Evolutionary conservation across 2,329 filamentous ascomycete species (phyloP), one percentile per base, ranked within the genome.

Genomic region (Arthrobotrys megalospora): DNA sequence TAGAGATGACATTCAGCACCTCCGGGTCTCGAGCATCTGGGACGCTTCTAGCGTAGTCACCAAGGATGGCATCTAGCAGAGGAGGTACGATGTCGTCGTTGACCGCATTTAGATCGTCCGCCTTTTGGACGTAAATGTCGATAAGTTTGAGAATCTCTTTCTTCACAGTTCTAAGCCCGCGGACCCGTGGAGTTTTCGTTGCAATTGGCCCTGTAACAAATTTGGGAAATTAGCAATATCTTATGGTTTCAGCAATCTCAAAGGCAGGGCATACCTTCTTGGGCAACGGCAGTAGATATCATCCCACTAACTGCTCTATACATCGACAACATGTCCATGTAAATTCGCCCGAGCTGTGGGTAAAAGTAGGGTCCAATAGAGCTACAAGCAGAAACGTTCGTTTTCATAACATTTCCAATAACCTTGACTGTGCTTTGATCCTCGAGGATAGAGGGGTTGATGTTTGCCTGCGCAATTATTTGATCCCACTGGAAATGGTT

Each of bases 391-490:
- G 96, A 95, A 3, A 99, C 96, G 82, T 99, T 99, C 0, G 96
- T 99, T 89, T 99, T 99, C 96, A 99, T 99, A 84, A 99, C 97
- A 85, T 99, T 99, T 81, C 96, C 96, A 80, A 99, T 94, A 81
- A 99, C 91, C 87, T 99, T 99, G 86, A 99, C 98, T 0, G 94
- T 97, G 81, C 99, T 94, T 10, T 91, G 88, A 83, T 98, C 94
- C 84, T 98, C 93, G 11, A 99, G 88, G 81, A 96, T 94, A 21
- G 90, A 88, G 0, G 96, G 93, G 83, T 97, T 91, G 79, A 91
- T 88, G 68, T 93, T 96, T 24, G 96, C 96, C 83, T 92, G 90
- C 81, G 90, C 90, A 83, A 99, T 99, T 82, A 99, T 97, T 82
- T 91, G 90, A 83, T 97, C 94, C 96, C 96, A 99, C 85, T 86